Base-by-base conservation (phyloP, 2,329 filamentous ascomycete genomes). In the Microsporum audouinii region DNA sequence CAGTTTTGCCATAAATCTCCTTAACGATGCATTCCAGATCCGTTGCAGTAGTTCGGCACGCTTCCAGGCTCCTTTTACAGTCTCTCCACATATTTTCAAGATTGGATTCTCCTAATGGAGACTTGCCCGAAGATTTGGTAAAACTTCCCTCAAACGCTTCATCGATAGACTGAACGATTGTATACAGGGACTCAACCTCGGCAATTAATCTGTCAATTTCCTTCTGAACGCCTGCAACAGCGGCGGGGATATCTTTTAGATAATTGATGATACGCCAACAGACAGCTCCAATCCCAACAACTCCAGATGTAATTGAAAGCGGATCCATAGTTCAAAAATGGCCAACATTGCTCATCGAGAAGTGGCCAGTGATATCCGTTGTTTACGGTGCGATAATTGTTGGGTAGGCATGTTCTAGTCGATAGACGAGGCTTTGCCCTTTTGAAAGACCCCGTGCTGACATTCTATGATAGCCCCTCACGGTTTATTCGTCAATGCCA, bases 181-280 rank as follows among this genome's bases (percentile, higher is more conserved):
- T 14, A 14, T 8, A 3, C 1, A 67, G 59, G 5, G 64, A 53
- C 31, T 63, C 60, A 7, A 68, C 53, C 29, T 68, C 66, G 5
- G 57, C 6, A 10, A 62, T 57, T 14, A 67, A 57, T 2, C 6
- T 34, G 2, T 59, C 43, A 27, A 67, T 66, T 23, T 68, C 66
- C 12, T 63, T 59, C 31, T 63, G 60, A 27, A 67, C 59, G 2
- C 36, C 49, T 2, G 51, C 59, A 29, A 57, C 33, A 5, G 63
- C 63, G 2, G 51, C 47, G 29, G 43, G 38, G 27, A 64, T 45
- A 36, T 62, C 59, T 14, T 62, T 63, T 27, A 65, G 47, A 51
- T 57, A 65, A 10, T 62, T 62, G 58, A 63, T 38, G 31, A 65
- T 6, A 6, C 64, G 63, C 34, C 23, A 60, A 49, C 56, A 64